Percentiles rank a stretch among this genome's conserved stretches.
Conservation (phyloP, 2,329 filamentous ascomycete species). For the Dactylellina haptotyla region DNA sequence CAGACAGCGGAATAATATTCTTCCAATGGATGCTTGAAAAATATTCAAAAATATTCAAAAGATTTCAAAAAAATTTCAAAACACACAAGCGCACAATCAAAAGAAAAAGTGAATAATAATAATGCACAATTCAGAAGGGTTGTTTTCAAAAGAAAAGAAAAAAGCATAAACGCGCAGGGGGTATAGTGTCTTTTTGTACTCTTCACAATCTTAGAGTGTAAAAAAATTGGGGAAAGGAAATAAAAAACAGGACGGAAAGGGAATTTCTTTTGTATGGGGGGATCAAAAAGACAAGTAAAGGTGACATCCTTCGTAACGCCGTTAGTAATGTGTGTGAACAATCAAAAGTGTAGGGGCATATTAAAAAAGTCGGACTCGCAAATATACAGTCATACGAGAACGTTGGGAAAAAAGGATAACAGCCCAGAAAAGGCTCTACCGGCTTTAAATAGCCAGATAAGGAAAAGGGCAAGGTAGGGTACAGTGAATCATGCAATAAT, state of each 20-base stretch:
- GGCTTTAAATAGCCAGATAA: not conserved
- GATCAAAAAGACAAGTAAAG: conserved; percentile 8
- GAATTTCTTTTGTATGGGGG: conserved; percentile 34
- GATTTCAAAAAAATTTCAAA: not conserved
- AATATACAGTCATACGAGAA: not conserved
- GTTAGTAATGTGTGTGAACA: conserved; percentile 19
- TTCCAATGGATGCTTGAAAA: not conserved
- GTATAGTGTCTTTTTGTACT: conserved; percentile 46
- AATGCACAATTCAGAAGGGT: conserved; percentile 31
- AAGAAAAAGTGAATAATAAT: conserved; percentile 31
- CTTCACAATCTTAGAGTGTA: conserved; percentile 35
- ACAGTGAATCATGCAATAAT: not conserved
- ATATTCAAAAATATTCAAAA: conserved; percentile 4
- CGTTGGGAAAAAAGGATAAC: not conserved
- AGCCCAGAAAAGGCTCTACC: not conserved
- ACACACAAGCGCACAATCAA: not conserved
- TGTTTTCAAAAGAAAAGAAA: conserved; percentile 4
- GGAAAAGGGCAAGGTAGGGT: not conserved
- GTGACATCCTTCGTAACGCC: conserved; percentile 51
- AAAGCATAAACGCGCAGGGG: conserved; percentile 28
- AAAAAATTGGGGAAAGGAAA: not conserved
- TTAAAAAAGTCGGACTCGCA: conserved; percentile 36
- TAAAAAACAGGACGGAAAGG: not conserved
- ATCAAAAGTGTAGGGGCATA: conserved; percentile 11
- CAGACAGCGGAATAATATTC: conserved; percentile 45